phyloP scores from a whole-genome alignment of 1,284 basidiomycete genomes.

The Vanrija sp. region DNA sequence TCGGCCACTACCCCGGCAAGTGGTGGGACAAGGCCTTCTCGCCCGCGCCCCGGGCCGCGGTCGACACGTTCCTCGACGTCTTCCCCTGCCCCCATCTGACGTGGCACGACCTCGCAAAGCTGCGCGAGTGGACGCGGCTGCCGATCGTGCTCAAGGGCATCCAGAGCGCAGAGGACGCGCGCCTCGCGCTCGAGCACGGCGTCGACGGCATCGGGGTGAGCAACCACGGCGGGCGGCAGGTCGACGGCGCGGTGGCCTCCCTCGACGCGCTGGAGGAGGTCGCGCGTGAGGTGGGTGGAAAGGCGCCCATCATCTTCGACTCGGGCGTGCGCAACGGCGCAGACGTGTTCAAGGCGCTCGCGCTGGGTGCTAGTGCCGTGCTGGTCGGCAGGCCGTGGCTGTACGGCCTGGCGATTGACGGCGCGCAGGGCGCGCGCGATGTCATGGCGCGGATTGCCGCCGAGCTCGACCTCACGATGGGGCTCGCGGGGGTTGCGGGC shows the following conservation, averaged over 20 bases:
- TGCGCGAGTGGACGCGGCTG: constrained; percentile 6
- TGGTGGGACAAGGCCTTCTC: constrained; percentile 3
- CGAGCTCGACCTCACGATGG: constrained; percentile 57
- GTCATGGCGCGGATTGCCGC: constrained; percentile 61
- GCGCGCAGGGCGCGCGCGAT: constrained; percentile 63
- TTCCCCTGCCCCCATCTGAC: constrained; percentile 9
- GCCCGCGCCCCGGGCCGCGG: constrained; percentile 2
- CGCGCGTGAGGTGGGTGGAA: constrained; percentile 49
- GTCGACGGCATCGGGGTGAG: constrained; percentile 73
- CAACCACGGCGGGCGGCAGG: constrained; percentile 77
- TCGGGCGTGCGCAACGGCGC: constrained; percentile 71
- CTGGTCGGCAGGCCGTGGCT: constrained; percentile 48
- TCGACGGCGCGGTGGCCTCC: constrained; percentile 71
- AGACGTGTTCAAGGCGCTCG: constrained; percentile 66
- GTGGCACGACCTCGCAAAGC: constrained; percentile 11
- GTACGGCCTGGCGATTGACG: constrained; percentile 61
- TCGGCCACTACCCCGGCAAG: constrained; percentile 9
- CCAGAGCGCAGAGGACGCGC: constrained; percentile 62
- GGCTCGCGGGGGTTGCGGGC: constrained; percentile 18
- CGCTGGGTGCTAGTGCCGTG: constrained; percentile 43
- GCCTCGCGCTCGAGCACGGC: constrained; percentile 60
- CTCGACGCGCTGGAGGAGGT: constrained; percentile 60
- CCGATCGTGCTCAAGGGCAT: constrained; percentile 64
- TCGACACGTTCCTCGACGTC: constrained; percentile 17
- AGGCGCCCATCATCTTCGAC: constrained; percentile 64